Conservation (phyloP, 441 rosid genomes). For the Jatropha podagrica region DNA sequence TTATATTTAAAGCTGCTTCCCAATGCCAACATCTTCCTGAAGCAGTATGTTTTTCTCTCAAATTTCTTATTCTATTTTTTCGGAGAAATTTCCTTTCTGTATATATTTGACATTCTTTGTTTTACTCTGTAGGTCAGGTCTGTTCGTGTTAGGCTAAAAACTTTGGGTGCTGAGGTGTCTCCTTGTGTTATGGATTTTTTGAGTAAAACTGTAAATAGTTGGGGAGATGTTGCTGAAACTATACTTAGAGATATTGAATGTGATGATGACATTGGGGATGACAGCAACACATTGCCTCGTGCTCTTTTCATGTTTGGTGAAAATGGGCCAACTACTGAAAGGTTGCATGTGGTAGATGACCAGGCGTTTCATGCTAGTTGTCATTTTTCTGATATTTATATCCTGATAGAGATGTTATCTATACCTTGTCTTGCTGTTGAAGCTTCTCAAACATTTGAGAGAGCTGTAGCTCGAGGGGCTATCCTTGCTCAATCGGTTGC, state of each 20-base stretch:
- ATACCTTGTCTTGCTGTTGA: conserved; percentile 85
- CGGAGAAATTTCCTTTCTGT: conserved; percentile 9
- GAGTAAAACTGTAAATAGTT: conserved; percentile 86
- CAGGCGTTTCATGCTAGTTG: conserved; percentile 46
- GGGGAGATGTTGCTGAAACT: conserved; percentile 88
- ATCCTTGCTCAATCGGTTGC: conserved; percentile 72
- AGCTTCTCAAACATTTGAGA: conserved; percentile 92
- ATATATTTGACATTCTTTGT: conserved; percentile 22
- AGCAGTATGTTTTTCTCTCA: conserved; percentile 60
- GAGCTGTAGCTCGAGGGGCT: conserved; percentile 86
- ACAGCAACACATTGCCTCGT: conserved; percentile 46
- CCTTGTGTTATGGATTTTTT: conserved; percentile 80
- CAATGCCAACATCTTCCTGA: conserved; percentile 92
- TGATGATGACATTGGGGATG: conserved; percentile 64
- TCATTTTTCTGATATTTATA: conserved; percentile 84
- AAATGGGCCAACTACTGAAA: conserved; percentile 58
- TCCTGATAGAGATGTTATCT: conserved; percentile 90
- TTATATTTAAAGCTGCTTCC: conserved; percentile 85
- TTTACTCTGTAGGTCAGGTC: conserved; percentile 67
- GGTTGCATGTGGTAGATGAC: conserved; percentile 51
- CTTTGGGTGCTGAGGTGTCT: conserved; percentile 78
- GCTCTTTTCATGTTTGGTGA: conserved; percentile 69
- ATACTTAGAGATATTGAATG: conserved; percentile 78
- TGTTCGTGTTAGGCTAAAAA: conserved; percentile 82
- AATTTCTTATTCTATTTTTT: conserved; percentile 9